Percentiles rank a stretch among this genome's conserved stretches.
These are phyloP conservation scores for Debaryomyces sp. DNA, from an alignment of 1,139 yeast species.

Conservation along the genomic window DNA sequence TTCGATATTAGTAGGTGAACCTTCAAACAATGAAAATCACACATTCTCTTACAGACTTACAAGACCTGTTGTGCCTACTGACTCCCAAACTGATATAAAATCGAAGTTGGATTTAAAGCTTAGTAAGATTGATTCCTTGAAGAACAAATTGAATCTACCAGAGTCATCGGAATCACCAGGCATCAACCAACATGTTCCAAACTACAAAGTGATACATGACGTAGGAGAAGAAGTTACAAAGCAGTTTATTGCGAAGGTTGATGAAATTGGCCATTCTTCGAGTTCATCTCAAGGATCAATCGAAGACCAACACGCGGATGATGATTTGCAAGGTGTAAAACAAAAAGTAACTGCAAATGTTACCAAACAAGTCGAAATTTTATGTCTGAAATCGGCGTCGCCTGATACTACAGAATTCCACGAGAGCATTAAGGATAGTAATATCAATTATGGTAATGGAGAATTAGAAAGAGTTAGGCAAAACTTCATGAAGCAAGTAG, in stretches of 20 bases:
- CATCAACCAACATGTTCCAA: conserved; percentile 7
- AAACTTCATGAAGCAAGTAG: conserved; percentile 25
- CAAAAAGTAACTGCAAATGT: conserved; percentile 26
- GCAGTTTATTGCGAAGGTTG: conserved; percentile 26
- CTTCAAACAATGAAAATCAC: neutral
- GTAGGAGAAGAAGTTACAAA: conserved; percentile 28
- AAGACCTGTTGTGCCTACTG: neutral
- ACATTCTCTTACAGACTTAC: neutral
- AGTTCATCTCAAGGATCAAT: conserved; percentile 17
- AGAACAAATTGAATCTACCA: neutral
- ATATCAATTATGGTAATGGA: conserved; percentile 13
- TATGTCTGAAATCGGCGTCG: conserved; percentile 19
- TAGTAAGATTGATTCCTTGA: conserved; percentile 3
- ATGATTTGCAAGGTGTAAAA: conserved; percentile 21
- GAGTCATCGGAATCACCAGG: neutral
- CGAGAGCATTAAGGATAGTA: conserved; percentile 6
- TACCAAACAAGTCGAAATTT: conserved; percentile 23
- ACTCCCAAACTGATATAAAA: neutral
- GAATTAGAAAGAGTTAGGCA: conserved; percentile 20
- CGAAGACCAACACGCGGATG: conserved; percentile 10
- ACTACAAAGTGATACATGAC: conserved; percentile 24
- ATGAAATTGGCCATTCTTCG: conserved; percentile 21
- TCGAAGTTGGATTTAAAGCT: conserved; percentile 2
- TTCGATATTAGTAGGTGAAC: neutral
- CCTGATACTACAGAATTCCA: conserved; percentile 11